Evolutionary conservation across 1,284 basidiomycete species (phyloP).

Genomic region (Trichosporon ovoides): DNA sequence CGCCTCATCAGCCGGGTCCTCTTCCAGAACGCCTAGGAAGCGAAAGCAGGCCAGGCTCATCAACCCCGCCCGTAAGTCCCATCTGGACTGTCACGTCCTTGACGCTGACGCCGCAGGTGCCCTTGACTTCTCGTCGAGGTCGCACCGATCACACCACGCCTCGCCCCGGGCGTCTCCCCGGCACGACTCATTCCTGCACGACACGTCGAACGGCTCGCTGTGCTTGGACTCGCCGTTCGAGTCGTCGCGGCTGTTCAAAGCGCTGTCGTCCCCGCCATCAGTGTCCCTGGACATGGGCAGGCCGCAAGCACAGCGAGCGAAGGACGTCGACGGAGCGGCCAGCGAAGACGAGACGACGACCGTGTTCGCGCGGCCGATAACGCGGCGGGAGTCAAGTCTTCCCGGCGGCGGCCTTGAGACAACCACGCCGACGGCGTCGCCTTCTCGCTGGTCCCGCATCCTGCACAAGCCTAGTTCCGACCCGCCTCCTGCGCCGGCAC

Average conservation of each 20-base stretch:
- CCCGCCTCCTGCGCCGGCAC: not conserved
- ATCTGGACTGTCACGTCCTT: not conserved
- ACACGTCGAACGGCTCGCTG: not conserved
- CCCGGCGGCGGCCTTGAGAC: not conserved
- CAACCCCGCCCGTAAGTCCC: conserved; percentile 11
- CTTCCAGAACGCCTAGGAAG: conserved; percentile 9
- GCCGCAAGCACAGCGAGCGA: not conserved
- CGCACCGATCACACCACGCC: not conserved
- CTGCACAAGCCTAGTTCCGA: not conserved
- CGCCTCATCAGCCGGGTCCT: not conserved
- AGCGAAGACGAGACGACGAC: not conserved
- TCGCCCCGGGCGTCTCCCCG: not conserved
- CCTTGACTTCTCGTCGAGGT: conserved; percentile 6
- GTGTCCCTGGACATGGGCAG: not conserved
- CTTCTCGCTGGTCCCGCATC: not conserved
- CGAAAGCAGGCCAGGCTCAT: conserved; percentile 12
- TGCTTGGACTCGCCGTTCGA: conserved; percentile 2
- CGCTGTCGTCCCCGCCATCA: not conserved
- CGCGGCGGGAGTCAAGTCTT: not conserved
- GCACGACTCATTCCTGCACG: not conserved
- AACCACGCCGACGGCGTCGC: not conserved
- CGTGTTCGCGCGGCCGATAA: not conserved
- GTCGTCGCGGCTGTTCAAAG: not conserved
- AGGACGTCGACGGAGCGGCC: not conserved
- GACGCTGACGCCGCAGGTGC: not conserved